These are phyloP conservation scores for Fusarium succisae DNA, from an alignment of 2,329 filamentous ascomycete species.

Conservation along the genomic window DNA sequence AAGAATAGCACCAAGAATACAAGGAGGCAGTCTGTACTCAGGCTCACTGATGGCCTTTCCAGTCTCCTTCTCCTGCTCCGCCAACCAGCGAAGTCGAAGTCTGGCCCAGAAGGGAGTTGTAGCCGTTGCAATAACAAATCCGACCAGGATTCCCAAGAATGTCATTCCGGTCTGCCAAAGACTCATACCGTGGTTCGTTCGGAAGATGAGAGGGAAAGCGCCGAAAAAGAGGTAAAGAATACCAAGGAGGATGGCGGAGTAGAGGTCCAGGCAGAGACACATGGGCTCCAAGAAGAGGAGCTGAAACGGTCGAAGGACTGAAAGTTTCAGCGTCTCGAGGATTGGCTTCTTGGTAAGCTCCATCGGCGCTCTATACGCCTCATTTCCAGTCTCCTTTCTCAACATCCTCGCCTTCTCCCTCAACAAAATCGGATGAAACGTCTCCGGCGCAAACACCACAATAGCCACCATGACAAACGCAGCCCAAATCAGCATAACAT, in stretches of 20 bases:
- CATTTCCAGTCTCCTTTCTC: constrained; percentile 15
- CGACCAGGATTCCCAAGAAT: constrained; percentile 23
- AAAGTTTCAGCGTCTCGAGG: constrained; percentile 34
- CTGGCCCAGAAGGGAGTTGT: constrained; percentile 25
- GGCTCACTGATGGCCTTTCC: constrained; percentile 20
- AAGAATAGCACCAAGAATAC: constrained; percentile 18
- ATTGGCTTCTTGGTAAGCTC: background rate
- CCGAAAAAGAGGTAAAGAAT: constrained; percentile 88
- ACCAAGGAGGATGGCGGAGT: constrained; percentile 82
- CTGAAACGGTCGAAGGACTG: constrained; percentile 73
- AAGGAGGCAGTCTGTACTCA: constrained; percentile 17
- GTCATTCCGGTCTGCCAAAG: constrained; percentile 62
- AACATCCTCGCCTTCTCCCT: constrained; percentile 21
- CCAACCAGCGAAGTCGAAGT: constrained; percentile 5
- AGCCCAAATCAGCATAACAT: constrained; percentile 35
- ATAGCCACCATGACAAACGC: constrained; percentile 7
- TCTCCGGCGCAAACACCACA: constrained; percentile 29
- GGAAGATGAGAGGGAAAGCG: constrained; percentile 82
- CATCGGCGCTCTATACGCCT: constrained; percentile 3
- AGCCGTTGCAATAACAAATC: background rate
- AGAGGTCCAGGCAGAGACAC: constrained; percentile 79
- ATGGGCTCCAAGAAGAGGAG: constrained; percentile 82
- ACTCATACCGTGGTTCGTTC: constrained; percentile 74
- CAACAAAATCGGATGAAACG: constrained; percentile 31
- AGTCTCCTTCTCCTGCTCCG: constrained; percentile 5